A percentile compares a stretch with the other conserved stretches of the same genome.
Conservation (phyloP, 768 basidiomycete genomes). For the Rossbeevera mucosa region DNA sequence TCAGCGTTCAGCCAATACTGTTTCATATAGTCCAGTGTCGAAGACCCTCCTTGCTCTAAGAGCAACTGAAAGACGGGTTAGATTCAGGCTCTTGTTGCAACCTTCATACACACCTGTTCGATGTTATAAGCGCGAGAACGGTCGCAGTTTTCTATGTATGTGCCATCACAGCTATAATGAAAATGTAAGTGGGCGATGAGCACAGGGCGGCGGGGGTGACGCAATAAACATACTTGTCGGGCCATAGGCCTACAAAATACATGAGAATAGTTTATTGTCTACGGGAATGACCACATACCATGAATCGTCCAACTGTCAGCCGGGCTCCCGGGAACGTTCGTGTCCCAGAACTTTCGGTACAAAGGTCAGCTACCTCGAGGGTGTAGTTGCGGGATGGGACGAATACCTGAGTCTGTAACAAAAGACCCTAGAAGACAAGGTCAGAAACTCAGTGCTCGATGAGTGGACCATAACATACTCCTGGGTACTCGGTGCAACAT, state of each 20-base stretch:
- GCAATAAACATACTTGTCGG: constrained; percentile 45
- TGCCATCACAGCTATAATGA: constrained; percentile 49
- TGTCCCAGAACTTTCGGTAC: constrained; percentile 65
- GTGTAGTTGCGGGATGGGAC: not conserved
- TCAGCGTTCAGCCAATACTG: constrained; percentile 59
- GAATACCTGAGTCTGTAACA: constrained; percentile 51
- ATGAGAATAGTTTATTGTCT: not conserved
- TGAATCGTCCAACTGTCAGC: constrained; percentile 71
- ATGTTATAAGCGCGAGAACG: constrained; percentile 44
- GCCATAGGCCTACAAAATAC: constrained; percentile 54
- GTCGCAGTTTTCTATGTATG: constrained; percentile 35
- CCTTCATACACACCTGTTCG: constrained; percentile 28
- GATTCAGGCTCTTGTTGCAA: not conserved
- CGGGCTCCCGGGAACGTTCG: constrained; percentile 58
- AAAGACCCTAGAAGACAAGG: constrained; percentile 42
- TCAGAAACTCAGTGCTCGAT: not conserved
- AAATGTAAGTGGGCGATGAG: not conserved
- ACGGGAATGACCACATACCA: constrained; percentile 36
- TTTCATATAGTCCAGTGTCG: constrained; percentile 59
- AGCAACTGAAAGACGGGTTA: constrained; percentile 43
- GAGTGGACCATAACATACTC: constrained; percentile 38
- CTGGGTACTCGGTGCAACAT: constrained; percentile 67
- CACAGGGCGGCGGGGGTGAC: not conserved
- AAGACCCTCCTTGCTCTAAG: constrained; percentile 46
- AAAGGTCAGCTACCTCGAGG: constrained; percentile 1